phyloP scores from a whole-genome alignment of 2,329 filamentous ascomycete genomes.

The Botrytis porri region DNA sequence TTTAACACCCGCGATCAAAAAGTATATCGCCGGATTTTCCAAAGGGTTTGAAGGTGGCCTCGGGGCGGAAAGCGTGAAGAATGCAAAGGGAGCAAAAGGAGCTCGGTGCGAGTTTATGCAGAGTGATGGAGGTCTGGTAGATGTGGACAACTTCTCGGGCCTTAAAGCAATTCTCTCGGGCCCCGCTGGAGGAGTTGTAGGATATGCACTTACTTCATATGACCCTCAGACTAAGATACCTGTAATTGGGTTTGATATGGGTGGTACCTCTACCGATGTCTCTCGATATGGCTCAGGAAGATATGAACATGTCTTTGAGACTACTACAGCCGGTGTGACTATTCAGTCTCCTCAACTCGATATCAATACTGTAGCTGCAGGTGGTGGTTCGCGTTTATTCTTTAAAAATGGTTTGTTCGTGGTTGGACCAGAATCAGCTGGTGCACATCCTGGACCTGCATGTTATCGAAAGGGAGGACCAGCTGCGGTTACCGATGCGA shows the following conservation, averaged over 20 bases:
- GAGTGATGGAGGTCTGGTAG: constrained; percentile 60
- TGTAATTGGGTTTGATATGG: constrained; percentile 96
- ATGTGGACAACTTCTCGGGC: constrained; percentile 79
- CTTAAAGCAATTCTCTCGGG: constrained; percentile 83
- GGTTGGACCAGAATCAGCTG: constrained; percentile 58
- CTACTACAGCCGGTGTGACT: constrained; percentile 72
- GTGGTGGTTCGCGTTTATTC: constrained; percentile 53
- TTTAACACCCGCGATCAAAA: constrained; percentile 66
- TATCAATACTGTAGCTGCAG: constrained; percentile 62
- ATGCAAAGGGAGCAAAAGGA: constrained; percentile 60
- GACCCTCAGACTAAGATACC: constrained; percentile 78
- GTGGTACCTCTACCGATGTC: constrained; percentile 88
- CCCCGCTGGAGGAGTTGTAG: constrained; percentile 89
- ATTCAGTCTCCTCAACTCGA: constrained; percentile 78
- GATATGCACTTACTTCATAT: constrained; percentile 88
- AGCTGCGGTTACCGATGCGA: constrained; percentile 87
- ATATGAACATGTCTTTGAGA: constrained; percentile 72
- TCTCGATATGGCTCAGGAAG: constrained; percentile 75
- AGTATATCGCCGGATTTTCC: constrained; percentile 73
- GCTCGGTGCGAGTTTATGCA: constrained; percentile 96
- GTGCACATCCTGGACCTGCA: constrained; percentile 82
- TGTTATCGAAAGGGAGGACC: constrained; percentile 89
- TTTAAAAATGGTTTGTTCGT: constrained; percentile 69
- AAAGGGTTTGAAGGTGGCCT: constrained; percentile 78
- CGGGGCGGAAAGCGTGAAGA: constrained; percentile 70